Evolutionary conservation across 345 rosid species (phyloP), one percentile per base, ranked within the genome.

Genomic region (Lepidium aucheri): DNA sequence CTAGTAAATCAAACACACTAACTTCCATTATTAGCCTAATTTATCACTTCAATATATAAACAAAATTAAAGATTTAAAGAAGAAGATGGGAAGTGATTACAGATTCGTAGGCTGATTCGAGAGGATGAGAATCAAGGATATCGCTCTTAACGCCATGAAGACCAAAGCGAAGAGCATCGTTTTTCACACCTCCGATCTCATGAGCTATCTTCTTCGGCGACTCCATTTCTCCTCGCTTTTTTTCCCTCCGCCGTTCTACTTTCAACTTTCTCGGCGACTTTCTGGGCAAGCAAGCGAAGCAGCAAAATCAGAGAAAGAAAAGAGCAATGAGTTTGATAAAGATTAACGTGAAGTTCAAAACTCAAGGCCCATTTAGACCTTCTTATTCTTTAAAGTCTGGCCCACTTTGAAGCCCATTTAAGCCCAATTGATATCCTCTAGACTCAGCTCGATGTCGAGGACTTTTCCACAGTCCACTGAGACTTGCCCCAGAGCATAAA

Each of bases 101-200:
- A 36, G 90, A 78, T 76, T 65, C 81, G 56, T 78, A 84, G 41
- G 86, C 56, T 33, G 90, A 78, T 73, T 90, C 85, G 60, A 93
- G 87, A 7, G 97, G 94, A 60, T 93, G 97, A 78, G 91, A 65
- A 77, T 82, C 85, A 32, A 90, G 64, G 67, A 90, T 68, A 67
- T 86, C 84, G 76, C 93, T 83, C 64, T 84, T 87, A 65, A 90
- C 86, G 41, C 90, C 89, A 17, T 86, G 81, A 24, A 93, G 86
- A 53, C 97, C 97, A 60, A 84, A 90, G 0, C 98, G 91, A 28
- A 93, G 83, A 11, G 84, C 80, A 22, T 93, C 94, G 34, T 77
- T 79, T 60, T 82, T 82, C 34, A 82, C 36, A 0, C 84, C 91
- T 15, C 94, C 96, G 70, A 81, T 78, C 30, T 86, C 85, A 74